Evolutionary conservation across 768 basidiomycete genomes (phyloP), one percentile per base, ranked within the genome.

Genomic region (Lentinula boryana): DNA sequence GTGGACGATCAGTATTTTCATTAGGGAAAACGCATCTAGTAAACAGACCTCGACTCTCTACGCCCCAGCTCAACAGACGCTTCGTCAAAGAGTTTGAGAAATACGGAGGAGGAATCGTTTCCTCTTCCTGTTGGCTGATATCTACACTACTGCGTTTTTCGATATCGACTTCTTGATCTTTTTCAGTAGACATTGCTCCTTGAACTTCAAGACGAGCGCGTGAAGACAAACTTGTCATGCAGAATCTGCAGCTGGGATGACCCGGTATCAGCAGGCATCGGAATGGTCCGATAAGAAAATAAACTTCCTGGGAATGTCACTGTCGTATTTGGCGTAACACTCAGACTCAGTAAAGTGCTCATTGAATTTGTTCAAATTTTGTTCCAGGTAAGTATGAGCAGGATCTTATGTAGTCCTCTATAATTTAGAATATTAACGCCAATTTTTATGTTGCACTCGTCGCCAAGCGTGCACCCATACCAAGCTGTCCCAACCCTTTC

Each of bases 21-120:
- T 23, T 12, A 48, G n/a, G 5, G 15, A 33, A n/a, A 16, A 18
- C 1, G 5, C 3, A 6, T 31, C 18, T 40, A 21, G n/a, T 27
- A 21, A 21, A 27, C 50, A 23, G 1, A 60, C 58, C 58, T 60
- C 58, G 23, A 32, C 32, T 50, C 23, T 60, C 58, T 8, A 60
- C 50, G 15, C 58, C 58, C 58, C 58, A 60, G 21, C 36, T 51
- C n/a, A 60, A 23, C 12, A 60, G 23, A 41, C 27, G 31, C 9
- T 60, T 60, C 40, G 58, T 38, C 6, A 60, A 40, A 36, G 46
- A n/a, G 41, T 49, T 57, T 5, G 35, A 54, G 9, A 32, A 38
- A 51, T 51, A 31, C 31, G 33, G 12, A 6, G 50, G 23, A 15
- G 50, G 50, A 51, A 51, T 5, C 10, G 46, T 44, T 44, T 44